phyloP scores from a whole-genome alignment of 331 rosid species.

The Quercus tomentella region DNA sequence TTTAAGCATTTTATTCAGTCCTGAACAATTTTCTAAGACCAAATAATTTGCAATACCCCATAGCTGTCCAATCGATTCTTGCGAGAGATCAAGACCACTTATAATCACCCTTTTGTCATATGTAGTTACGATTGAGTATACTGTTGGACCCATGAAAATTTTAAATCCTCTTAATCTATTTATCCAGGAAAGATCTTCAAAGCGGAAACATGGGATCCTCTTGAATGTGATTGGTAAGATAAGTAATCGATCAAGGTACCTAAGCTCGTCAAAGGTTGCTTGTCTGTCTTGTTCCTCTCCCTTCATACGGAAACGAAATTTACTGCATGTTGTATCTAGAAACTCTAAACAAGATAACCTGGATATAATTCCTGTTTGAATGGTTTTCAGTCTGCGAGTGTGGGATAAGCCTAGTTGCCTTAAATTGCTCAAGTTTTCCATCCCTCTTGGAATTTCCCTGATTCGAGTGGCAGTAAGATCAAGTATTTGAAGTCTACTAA shows the following conservation, averaged over 20 bases:
- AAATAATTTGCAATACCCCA: neutral
- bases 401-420: conserved; percentile 12
- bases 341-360: conserved; percentile 14
- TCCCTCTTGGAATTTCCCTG: neutral
- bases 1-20: conserved; percentile 3
- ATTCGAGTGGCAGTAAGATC: conserved; percentile 11
- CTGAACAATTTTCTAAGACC: neutral
- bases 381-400: neutral
- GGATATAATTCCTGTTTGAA: conserved; percentile 9
- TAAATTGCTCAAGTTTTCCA: conserved; percentile 5
- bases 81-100: conserved; percentile 5
- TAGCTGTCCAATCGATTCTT: neutral
- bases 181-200: conserved; percentile 1
- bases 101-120: conserved; percentile 9
- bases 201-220: conserved; percentile 4
- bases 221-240: neutral
- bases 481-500: conserved; percentile 7
- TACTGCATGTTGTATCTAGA: conserved; percentile 6
- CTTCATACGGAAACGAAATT: neutral
- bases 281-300: neutral
- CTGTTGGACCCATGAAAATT: neutral
- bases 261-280: conserved; percentile 12
- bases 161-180: neutral
- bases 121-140: neutral
- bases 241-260: conserved; percentile 4